Evolutionary conservation across 352 stramenopile genomes (phyloP).

Genomic region (Phytophthora pinifolia): DNA sequence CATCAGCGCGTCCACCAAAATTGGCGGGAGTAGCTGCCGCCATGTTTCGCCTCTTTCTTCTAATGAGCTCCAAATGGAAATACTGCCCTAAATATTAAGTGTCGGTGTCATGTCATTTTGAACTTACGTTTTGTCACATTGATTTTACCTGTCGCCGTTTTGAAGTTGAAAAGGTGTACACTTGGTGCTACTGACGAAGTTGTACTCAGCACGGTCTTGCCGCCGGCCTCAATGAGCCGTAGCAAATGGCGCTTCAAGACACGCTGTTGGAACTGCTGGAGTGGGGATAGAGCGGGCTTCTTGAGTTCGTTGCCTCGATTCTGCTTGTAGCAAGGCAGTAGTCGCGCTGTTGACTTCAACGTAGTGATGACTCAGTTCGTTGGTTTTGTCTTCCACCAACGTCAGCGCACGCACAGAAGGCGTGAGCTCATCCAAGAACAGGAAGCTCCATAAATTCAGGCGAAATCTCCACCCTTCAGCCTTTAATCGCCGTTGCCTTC

Average conservation of each 20-base stretch:
- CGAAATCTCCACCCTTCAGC: constrained; percentile 52
- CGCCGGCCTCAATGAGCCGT: constrained; percentile 59
- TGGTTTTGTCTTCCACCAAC: constrained; percentile 52
- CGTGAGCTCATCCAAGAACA: constrained; percentile 69
- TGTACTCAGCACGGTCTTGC: constrained; percentile 49
- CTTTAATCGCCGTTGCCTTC: constrained; percentile 72
- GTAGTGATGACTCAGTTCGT: constrained; percentile 77
- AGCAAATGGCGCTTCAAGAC: constrained; percentile 67
- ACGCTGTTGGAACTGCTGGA: constrained; percentile 73
- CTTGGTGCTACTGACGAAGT: constrained; percentile 45
- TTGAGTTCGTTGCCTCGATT: constrained; percentile 56
- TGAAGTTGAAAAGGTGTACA: too few species aligned
- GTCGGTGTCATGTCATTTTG: too few species aligned
- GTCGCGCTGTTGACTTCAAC: constrained; percentile 60
- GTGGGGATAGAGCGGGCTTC: constrained; percentile 49
- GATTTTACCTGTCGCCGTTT: too few species aligned
- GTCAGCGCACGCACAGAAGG: constrained; percentile 65
- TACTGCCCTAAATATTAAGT: too few species aligned
- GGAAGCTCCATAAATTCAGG: constrained; percentile 58
- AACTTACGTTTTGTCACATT: too few species aligned
- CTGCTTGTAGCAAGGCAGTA: constrained; percentile 60
- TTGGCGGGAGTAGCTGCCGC: too few species aligned
- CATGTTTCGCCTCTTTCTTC: too few species aligned
- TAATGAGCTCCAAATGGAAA: too few species aligned
- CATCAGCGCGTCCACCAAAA: too few species aligned